These are phyloP conservation scores for Vanderwaltozyma verrucispora DNA, from an alignment of 805 yeast genomes.

Conservation along the genomic window DNA sequence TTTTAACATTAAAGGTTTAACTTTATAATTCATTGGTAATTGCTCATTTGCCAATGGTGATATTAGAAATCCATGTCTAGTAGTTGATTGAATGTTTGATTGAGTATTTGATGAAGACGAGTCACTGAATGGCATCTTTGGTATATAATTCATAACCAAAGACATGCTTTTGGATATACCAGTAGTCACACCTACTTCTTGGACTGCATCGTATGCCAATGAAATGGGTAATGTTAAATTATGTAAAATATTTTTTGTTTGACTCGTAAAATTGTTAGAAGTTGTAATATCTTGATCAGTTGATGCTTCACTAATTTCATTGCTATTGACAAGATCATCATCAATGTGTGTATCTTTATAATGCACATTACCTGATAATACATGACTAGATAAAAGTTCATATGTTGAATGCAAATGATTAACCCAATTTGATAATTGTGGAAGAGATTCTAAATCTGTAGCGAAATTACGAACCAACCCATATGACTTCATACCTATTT, in stretches of 20 bases:
- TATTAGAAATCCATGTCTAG: conserved; percentile 19
- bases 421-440: conserved; percentile 26
- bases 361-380: conserved; percentile 20
- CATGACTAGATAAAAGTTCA: conserved; percentile 14
- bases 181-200: conserved; percentile 26
- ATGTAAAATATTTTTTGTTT: conserved; percentile 16
- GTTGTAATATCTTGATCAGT: background rate
- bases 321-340: background rate
- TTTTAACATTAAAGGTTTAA: conserved; percentile 12
- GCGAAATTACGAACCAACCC: conserved; percentile 24
- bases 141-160: conserved; percentile 20
- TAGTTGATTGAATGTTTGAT: background rate
- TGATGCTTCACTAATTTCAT: conserved; percentile 1
- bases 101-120: background rate
- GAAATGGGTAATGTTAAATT: conserved; percentile 25
- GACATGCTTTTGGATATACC: conserved; percentile 26
- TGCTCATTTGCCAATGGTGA: conserved; percentile 20
- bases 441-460: conserved; percentile 13
- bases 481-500: conserved; percentile 9
- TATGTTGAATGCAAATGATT: conserved; percentile 22
- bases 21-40: conserved; percentile 20
- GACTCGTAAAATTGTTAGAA: background rate
- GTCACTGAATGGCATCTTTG: conserved; percentile 9
- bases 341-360: conserved; percentile 14
- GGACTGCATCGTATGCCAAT: conserved; percentile 28